Conservation (phyloP, 176 grass and related monocot species). For the Musa schizocarpa region DNA sequence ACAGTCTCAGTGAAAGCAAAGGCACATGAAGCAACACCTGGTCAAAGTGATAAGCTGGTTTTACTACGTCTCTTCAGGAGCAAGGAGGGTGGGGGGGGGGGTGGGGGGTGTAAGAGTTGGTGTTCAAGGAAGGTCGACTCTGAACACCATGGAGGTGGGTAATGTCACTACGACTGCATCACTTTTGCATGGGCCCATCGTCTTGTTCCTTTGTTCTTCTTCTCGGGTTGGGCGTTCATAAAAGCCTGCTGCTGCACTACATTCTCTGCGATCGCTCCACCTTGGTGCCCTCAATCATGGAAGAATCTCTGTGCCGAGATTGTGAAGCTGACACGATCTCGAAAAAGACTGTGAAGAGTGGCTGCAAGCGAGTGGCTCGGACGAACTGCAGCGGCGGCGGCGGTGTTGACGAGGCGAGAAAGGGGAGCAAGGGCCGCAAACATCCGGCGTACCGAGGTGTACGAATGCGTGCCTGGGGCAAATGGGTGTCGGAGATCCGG, state of each 20-base stretch:
- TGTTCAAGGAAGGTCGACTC: too few species aligned
- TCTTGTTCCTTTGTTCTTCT: too few species aligned
- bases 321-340: neutral
- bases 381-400: neutral
- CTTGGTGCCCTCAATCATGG: neutral
- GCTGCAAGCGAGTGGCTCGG: neutral
- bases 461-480: neutral
- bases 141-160: too few species aligned
- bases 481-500: slow-evolving; percentile 14
- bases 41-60: too few species aligned
- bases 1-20: too few species aligned
- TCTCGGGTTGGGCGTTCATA: neutral
- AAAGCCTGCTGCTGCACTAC: neutral
- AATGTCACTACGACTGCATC: too few species aligned
- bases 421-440: neutral
- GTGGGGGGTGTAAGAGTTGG: too few species aligned
- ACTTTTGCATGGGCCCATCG: too few species aligned
- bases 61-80: too few species aligned
- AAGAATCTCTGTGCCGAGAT: neutral
- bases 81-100: too few species aligned
- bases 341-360: neutral
- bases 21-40: too few species aligned
- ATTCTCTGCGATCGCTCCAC: neutral
- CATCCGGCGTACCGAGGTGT: neutral
- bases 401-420: neutral